These are phyloP conservation scores for Trichoderma guizhouense DNA, from an alignment of 2,329 filamentous ascomycete species.

Conservation along the genomic window DNA sequence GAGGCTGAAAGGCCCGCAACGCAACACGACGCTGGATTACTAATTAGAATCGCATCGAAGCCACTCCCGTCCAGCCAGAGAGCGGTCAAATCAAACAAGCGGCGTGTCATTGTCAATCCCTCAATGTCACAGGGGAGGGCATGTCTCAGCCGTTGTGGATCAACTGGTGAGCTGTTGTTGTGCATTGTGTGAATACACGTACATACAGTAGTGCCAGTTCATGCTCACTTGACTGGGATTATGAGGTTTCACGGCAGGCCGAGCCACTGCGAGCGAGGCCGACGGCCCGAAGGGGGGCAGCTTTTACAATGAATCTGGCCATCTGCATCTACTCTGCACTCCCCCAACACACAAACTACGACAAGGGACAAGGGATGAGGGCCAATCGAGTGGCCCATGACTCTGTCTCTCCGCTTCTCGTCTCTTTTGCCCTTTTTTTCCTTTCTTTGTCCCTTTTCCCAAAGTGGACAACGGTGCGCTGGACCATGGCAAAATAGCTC, in stretches of 20 bases:
- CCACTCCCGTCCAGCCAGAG: not conserved
- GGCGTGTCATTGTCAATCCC: not conserved
- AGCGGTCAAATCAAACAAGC: not conserved
- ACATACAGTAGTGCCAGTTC: not conserved
- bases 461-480: not conserved
- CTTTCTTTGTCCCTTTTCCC: not conserved
- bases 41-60: conserved; percentile 17
- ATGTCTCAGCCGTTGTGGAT: not conserved
- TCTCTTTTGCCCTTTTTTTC: not conserved
- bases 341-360: no score
- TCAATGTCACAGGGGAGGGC: no score
- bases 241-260: not conserved
- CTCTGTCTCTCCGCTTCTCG: not conserved
- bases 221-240: not conserved
- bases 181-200: not conserved
- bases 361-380: not conserved
- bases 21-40: not conserved
- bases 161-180: not conserved
- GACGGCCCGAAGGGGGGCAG: not conserved
- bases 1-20: not conserved
- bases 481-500: not conserved
- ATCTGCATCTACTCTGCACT: not conserved
- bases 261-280: not conserved
- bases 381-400: not conserved
- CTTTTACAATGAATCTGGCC: not conserved